Evolutionary conservation across 805 yeast genomes (phyloP).

Genomic region (Schwanniomyces pseudopolymorphus): DNA sequence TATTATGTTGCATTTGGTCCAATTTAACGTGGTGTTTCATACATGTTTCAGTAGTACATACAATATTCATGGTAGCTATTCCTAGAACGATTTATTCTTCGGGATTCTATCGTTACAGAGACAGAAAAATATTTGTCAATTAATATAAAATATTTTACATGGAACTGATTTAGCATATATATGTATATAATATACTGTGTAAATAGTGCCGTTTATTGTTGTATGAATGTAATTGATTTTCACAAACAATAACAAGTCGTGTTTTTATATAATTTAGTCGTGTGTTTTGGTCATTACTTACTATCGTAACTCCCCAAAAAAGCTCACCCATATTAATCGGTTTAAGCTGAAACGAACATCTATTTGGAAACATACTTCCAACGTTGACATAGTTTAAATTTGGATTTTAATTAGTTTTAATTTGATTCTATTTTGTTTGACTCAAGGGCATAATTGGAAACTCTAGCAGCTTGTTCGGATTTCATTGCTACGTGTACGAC

Average conservation of each 20-base stretch:
- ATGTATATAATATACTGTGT: no score
- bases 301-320: conserved; percentile 1
- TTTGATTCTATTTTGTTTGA: not conserved
- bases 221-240: not conserved
- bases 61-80: no score
- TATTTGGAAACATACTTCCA: not conserved
- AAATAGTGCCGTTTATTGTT: not conserved
- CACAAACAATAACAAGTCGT: not conserved
- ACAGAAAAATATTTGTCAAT: no score
- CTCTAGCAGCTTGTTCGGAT: not conserved
- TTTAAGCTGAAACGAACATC: not conserved
- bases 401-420: not conserved
- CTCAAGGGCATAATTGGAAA: not conserved
- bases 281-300: not conserved
- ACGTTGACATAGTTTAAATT: not conserved
- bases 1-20: no score
- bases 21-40: no score
- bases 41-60: no score
- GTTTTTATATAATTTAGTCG: not conserved
- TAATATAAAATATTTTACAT: no score
- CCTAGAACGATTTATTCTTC: no score
- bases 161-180: not conserved
- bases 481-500: conserved; percentile 1
- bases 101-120: no score
- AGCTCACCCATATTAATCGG: not conserved